Percentiles rank a stretch among this genome's conserved stretches.
These are phyloP conservation scores for Chrysanthemum seticuspe DNA, from an alignment of 129 eudicot genomes.

Conservation along the genomic window DNA sequence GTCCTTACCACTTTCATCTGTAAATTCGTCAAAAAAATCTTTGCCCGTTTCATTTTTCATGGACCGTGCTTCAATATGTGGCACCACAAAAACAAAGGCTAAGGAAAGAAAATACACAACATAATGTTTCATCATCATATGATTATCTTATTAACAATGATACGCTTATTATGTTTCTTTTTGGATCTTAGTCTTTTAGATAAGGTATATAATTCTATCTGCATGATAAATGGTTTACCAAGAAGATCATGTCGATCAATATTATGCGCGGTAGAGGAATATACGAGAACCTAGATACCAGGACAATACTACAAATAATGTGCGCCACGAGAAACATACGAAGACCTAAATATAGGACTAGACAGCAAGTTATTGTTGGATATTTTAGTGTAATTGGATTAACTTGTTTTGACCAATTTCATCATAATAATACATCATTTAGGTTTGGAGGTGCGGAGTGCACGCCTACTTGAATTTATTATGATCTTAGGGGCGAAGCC, in stretches of 20 bases:
- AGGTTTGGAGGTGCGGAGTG: too few species aligned
- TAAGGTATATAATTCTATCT: neutral
- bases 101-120: conserved; percentile 13
- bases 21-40: neutral
- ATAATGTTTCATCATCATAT: conserved; percentile 1
- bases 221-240: conserved; percentile 16
- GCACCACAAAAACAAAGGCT: conserved; percentile 21
- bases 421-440: too few species aligned
- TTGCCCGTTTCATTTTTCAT: neutral
- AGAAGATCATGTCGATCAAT: neutral
- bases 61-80: neutral
- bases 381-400: too few species aligned
- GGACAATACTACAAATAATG: neutral
- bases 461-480: too few species aligned
- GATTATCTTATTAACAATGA: neutral
- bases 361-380: too few species aligned
- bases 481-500: too few species aligned
- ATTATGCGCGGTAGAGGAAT: neutral
- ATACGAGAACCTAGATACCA: neutral
- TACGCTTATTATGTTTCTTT: neutral
- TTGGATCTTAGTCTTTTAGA: neutral
- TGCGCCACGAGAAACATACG: conserved; percentile 12
- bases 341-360: too few species aligned
- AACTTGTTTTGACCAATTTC: too few species aligned
- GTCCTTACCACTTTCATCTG: conserved; percentile 15